Evolutionary conservation across 495 filamentous ascomycete species (phyloP).

Genomic region (Hypoxylon subgilvum): DNA sequence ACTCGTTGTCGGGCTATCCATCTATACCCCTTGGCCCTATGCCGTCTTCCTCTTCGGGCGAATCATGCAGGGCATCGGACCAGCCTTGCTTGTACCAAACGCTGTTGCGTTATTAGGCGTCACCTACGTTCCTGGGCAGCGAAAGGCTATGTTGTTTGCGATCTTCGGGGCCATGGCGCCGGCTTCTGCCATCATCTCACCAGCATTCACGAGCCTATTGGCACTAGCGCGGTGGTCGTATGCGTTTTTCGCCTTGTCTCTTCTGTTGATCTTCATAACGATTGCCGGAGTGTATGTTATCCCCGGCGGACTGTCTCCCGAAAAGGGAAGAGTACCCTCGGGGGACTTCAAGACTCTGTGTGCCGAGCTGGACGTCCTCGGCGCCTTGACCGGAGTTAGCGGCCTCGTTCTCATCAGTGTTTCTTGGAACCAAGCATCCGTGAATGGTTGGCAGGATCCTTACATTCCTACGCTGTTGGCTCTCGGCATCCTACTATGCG

Average conservation of each 20-base stretch:
- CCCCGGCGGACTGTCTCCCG: slow-evolving; percentile 57
- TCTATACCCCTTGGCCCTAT: slow-evolving; percentile 44
- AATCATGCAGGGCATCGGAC: slow-evolving; percentile 67
- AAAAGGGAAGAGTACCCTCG: slow-evolving; percentile 8
- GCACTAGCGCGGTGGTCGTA: slow-evolving; percentile 70
- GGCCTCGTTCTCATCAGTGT: slow-evolving; percentile 66
- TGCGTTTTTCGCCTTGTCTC: slow-evolving; percentile 63
- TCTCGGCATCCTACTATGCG: slow-evolving; percentile 58
- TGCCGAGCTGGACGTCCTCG: slow-evolving; percentile 57
- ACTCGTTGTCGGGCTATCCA: slow-evolving; percentile 62
- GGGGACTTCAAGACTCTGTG: slow-evolving; percentile 32
- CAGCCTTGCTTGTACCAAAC: slow-evolving; percentile 68
- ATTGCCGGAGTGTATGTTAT: slow-evolving; percentile 54
- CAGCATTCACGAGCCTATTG: slow-evolving; percentile 59
- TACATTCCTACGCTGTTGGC: slow-evolving; percentile 62
- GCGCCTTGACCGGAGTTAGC: slow-evolving; percentile 58
- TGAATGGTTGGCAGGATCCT: slow-evolving; percentile 62
- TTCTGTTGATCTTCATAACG: slow-evolving; percentile 52
- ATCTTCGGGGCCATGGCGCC: slow-evolving; percentile 71
- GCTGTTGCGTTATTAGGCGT: slow-evolving; percentile 65
- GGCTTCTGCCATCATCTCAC: slow-evolving; percentile 59
- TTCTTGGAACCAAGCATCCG: slow-evolving; percentile 65
- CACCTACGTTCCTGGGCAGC: slow-evolving; percentile 59
- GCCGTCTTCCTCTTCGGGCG: slow-evolving; percentile 65
- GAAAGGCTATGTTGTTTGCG: slow-evolving; percentile 70